Evolutionary conservation across 78 protist genomes (phyloP).

Genomic region (Salpingoeca rosetta): DNA sequence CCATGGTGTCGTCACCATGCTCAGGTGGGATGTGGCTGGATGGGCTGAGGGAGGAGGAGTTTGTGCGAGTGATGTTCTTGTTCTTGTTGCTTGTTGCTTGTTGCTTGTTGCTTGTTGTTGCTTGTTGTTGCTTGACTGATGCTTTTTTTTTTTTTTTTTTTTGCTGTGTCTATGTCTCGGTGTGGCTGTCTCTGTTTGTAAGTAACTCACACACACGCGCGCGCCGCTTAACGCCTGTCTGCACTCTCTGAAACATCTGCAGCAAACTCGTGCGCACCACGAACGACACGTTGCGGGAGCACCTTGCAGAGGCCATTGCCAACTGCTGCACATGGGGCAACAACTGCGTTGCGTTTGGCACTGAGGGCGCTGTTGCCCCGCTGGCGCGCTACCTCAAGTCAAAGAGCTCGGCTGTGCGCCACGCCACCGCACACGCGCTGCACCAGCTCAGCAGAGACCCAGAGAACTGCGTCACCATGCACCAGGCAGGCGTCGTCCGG

Average conservation of each 20-base stretch:
- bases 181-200: background rate
- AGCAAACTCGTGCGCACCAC: background rate
- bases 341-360: conserved; percentile 19
- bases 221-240: too few relatives aligned
- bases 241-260: background rate
- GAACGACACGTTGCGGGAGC: background rate
- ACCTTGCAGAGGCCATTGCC: conserved; percentile 21
- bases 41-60: too few relatives aligned
- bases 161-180: background rate
- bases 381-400: conserved; percentile 9
- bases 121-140: too few relatives aligned
- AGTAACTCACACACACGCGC: background rate
- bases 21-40: too few relatives aligned
- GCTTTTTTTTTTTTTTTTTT: too few relatives aligned
- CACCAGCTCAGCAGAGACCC: background rate
- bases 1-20: conserved; percentile 22
- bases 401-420: background rate
- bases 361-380: background rate
- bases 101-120: too few relatives aligned
- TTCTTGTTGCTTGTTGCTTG: too few relatives aligned
- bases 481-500: conserved; percentile 10
- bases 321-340: conserved; percentile 7
- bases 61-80: too few relatives aligned
- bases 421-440: conserved; percentile 1
- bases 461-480: conserved; percentile 1